These are phyloP conservation scores for Boletus sp. DNA, from an alignment of 768 basidiomycete genomes.

Conservation along the genomic window DNA sequence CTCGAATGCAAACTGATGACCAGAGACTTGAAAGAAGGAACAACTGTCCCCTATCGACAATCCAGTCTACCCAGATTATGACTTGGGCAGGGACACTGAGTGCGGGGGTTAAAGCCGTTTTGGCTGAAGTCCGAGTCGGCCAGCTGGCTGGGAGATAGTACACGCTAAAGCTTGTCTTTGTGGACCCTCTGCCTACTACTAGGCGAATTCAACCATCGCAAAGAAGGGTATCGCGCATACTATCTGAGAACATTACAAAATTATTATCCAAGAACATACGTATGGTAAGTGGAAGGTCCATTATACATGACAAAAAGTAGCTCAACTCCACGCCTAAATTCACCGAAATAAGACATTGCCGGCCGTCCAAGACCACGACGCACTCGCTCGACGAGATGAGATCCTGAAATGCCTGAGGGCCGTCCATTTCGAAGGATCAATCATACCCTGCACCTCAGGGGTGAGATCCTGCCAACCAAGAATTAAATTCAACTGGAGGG, in stretches of 20 bases:
- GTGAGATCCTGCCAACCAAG: slow-evolving; percentile 16
- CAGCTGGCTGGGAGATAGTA: too few species aligned
- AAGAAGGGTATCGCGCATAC: not conserved
- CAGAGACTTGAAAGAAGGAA: not conserved
- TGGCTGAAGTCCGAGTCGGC: not conserved
- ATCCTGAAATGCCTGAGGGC: slow-evolving; percentile 14
- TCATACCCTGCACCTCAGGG: slow-evolving; percentile 19
- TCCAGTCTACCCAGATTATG: not conserved
- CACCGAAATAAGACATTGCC: slow-evolving; percentile 5
- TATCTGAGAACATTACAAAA: not conserved
- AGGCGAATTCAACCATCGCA: too few species aligned
- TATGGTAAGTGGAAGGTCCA: not conserved
- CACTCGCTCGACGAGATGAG: slow-evolving; percentile 6
- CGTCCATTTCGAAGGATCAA: slow-evolving; percentile 19
- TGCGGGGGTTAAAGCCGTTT: not conserved
- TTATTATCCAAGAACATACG: not conserved
- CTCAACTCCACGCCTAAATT: not conserved
- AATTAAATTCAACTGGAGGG: slow-evolving; percentile 16
- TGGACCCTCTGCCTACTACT: too few species aligned
- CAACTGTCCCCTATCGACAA: not conserved
- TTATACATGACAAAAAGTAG: not conserved
- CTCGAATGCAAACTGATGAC: not conserved
- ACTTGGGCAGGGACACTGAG: not conserved
- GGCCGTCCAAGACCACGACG: slow-evolving; percentile 14
- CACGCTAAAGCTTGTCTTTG: too few species aligned